Conservation (phyloP, 2,329 filamentous ascomycete genomes). For the Rhynchosporium secalis region DNA sequence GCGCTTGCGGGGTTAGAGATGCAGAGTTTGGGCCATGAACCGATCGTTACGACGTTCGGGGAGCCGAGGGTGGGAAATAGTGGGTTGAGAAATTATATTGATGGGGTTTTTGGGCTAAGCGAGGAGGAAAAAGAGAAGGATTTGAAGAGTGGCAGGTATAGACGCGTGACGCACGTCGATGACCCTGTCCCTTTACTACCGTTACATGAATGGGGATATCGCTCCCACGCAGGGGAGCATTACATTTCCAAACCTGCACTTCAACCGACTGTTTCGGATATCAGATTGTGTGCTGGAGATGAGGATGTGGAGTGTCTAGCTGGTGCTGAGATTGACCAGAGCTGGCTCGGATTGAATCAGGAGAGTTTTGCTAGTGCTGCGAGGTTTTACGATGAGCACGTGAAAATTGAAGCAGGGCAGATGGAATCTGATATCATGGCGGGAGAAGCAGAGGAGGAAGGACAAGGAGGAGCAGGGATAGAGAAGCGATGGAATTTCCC, state of each 20-base stretch:
- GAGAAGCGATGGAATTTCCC: slow-evolving; percentile 34
- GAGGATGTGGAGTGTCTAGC: slow-evolving; percentile 71
- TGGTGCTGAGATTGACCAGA: slow-evolving; percentile 42
- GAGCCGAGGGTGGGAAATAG: slow-evolving; percentile 71
- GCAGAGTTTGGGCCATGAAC: slow-evolving; percentile 69
- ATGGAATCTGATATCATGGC: slow-evolving; percentile 43
- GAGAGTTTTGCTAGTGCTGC: slow-evolving; percentile 6
- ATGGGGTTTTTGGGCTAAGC: slow-evolving; percentile 25
- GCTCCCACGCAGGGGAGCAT: slow-evolving; percentile 82
- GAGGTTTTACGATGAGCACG: slow-evolving; percentile 15
- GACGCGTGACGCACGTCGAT: slow-evolving; percentile 79
- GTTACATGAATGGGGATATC: slow-evolving; percentile 83
- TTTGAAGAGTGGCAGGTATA: slow-evolving; percentile 60
- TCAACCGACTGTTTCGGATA: slow-evolving; percentile 65
- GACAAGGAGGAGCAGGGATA: slow-evolving; percentile 18
- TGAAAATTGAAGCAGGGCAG: slow-evolving; percentile 33
- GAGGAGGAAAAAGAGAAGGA: slow-evolving; percentile 53
- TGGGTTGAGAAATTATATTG: slow-evolving; percentile 48
- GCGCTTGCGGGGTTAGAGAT: slow-evolving; percentile 84
- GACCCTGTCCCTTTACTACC: slow-evolving; percentile 91
- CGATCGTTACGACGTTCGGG: slow-evolving; percentile 85
- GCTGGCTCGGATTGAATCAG: slow-evolving; percentile 18
- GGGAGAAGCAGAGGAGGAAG: not conserved
- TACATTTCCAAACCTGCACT: slow-evolving; percentile 75
- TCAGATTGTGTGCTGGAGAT: slow-evolving; percentile 71